Percentiles rank a stretch among this genome's conserved stretches.
Evolutionary conservation across 148 eudicot species (phyloP).

Genomic region (Mesembryanthemum crystallinum): DNA sequence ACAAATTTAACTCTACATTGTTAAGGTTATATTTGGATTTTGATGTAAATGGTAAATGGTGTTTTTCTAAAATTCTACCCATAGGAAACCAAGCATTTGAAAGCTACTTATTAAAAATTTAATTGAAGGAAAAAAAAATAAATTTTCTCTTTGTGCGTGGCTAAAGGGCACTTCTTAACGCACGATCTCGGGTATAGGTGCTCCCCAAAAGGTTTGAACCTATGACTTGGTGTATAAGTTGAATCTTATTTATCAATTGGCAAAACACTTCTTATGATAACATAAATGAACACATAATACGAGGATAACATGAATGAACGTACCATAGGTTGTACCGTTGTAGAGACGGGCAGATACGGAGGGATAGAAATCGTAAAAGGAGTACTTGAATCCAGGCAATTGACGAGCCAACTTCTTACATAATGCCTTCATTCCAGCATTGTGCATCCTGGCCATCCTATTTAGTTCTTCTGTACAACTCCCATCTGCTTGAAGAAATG

Average conservation of each 20-base stretch:
- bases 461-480: conserved; percentile 9
- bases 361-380: conserved; percentile 22
- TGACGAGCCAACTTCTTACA: conserved; percentile 7
- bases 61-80: no score
- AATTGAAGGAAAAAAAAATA: no score
- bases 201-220: no score
- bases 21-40: no score
- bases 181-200: no score
- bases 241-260: not conserved
- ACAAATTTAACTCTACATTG: no score
- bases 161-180: no score
- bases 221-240: not conserved
- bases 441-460: conserved; percentile 20
- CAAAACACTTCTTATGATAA: not conserved
- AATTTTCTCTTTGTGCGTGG: no score
- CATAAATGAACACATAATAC: not conserved
- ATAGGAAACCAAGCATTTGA: no score
- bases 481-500: not conserved
- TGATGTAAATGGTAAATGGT: no score
- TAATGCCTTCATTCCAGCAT: not conserved
- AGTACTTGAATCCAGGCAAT: conserved; percentile 25
- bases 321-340: conserved; percentile 22
- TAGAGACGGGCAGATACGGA: conserved; percentile 1
- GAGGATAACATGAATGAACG: not conserved
- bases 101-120: no score